Evolutionary conservation across 768 basidiomycete species (phyloP).

Genomic region (Floccularia luteovirens): DNA sequence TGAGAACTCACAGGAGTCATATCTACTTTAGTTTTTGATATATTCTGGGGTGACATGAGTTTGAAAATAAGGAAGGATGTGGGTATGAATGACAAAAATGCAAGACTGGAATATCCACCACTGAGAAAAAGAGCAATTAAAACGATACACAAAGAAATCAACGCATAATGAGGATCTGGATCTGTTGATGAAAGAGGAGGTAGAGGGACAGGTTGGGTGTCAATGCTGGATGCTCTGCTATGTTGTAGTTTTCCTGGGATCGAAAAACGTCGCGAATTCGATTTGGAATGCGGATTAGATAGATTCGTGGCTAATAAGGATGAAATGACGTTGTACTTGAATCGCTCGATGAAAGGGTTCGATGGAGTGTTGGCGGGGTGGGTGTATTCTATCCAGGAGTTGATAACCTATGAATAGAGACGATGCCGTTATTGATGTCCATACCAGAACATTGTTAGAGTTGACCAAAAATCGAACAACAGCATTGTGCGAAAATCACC

Average conservation of each 20-base stretch:
- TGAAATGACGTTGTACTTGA: constrained; percentile 81
- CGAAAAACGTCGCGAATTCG: constrained; percentile 20
- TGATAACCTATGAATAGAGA: not conserved
- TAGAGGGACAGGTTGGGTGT: constrained; percentile 13
- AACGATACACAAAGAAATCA: constrained; percentile 29
- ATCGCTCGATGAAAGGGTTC: constrained; percentile 62
- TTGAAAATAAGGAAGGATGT: constrained; percentile 28
- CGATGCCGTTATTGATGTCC: too few species aligned
- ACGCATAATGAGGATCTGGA: constrained; percentile 30
- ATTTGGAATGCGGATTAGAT: constrained; percentile 25
- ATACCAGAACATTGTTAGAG: too few species aligned
- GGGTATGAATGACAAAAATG: constrained; percentile 28
- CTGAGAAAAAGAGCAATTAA: constrained; percentile 31
- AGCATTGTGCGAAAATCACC: constrained; percentile 1
- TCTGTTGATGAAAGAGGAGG: constrained; percentile 13
- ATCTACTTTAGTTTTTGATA: constrained; percentile 32
- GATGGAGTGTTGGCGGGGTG: constrained; percentile 18
- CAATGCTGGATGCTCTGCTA: constrained; percentile 35
- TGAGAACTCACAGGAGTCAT: constrained; percentile 43
- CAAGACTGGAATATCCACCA: constrained; percentile 32
- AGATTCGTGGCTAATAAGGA: constrained; percentile 62
- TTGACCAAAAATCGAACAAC: not conserved
- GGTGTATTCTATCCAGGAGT: not conserved
- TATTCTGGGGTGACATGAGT: not conserved
- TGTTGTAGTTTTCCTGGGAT: constrained; percentile 43